These are phyloP conservation scores for Seiridium unicorne DNA, from an alignment of 2,329 filamentous ascomycete genomes.

Conservation along the genomic window DNA sequence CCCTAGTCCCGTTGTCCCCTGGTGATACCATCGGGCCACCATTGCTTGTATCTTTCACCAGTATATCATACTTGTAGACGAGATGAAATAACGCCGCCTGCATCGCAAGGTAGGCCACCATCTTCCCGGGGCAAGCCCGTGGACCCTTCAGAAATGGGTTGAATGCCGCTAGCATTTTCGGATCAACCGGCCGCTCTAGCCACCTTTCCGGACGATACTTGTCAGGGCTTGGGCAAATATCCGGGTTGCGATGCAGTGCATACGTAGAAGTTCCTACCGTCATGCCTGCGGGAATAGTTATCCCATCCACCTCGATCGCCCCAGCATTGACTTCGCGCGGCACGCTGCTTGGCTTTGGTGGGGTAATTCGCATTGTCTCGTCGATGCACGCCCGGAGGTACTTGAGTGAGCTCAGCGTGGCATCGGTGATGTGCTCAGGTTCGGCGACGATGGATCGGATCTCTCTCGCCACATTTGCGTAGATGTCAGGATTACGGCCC, in stretches of 20 bases:
- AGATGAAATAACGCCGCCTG: conserved; percentile 4
- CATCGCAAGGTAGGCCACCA: conserved; percentile 4
- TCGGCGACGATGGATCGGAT: neutral
- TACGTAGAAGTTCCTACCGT: neutral
- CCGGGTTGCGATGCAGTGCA: neutral
- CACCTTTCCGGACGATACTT: neutral
- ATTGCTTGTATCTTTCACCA: neutral
- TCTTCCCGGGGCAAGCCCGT: neutral
- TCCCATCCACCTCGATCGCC: neutral
- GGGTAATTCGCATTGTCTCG: neutral
- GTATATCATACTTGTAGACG: neutral
- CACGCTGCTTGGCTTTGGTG: neutral
- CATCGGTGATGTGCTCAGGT: neutral
- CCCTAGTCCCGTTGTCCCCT: neutral
- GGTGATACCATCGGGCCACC: neutral
- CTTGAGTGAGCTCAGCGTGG: neutral
- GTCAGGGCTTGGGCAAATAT: neutral
- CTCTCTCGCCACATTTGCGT: neutral
- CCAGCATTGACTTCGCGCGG: neutral
- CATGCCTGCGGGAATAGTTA: neutral
- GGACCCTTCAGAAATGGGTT: conserved; percentile 5
- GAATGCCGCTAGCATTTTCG: conserved; percentile 1
- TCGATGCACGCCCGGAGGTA: conserved; percentile 2
- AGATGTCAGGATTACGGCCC: neutral
- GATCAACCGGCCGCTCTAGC: neutral